Percentiles rank a stretch among this genome's conserved stretches.
These are phyloP conservation scores for Rhizophagus clarus DNA, from an alignment of 192 early-diverging fungal species.

Conservation along the genomic window DNA sequence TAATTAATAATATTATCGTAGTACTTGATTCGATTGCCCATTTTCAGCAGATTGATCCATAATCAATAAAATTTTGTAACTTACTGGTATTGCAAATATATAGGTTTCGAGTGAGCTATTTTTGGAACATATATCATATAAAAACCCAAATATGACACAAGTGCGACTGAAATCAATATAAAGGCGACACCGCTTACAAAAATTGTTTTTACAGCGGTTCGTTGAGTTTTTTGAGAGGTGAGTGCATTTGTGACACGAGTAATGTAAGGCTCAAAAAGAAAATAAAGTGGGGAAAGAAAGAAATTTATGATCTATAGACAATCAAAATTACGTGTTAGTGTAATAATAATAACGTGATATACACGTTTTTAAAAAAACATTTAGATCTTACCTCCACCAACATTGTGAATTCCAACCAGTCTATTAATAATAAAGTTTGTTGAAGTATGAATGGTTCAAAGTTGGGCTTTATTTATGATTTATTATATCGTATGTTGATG, in stretches of 20 bases:
- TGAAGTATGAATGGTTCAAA: not conserved
- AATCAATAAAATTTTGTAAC: not conserved
- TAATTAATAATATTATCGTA: not conserved
- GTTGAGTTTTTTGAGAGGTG: conserved; percentile 44
- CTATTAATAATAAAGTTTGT: not conserved
- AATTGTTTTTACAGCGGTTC: conserved; percentile 45
- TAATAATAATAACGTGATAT: not conserved
- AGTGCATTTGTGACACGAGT: conserved; percentile 37
- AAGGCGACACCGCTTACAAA: conserved; percentile 34
- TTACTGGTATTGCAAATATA: conserved; percentile 46
- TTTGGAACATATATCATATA: conserved; percentile 50
- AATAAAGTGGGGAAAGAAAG: conserved; percentile 43
- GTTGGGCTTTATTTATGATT: no score
- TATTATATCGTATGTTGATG: no score
- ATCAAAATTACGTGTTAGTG: not conserved
- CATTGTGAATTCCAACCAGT: not conserved
- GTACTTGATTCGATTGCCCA: not conserved
- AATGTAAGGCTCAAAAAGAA: conserved; percentile 45
- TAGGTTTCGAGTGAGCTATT: conserved; percentile 42
- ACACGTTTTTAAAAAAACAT: not conserved
- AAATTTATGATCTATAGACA: conserved; percentile 40
- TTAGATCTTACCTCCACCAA: not conserved
- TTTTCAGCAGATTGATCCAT: not conserved
- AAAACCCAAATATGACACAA: conserved; percentile 44
- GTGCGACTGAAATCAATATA: conserved; percentile 36